phyloP scores from a whole-genome alignment of 768 basidiomycete genomes.

The Rhodotorula graminis region DNA sequence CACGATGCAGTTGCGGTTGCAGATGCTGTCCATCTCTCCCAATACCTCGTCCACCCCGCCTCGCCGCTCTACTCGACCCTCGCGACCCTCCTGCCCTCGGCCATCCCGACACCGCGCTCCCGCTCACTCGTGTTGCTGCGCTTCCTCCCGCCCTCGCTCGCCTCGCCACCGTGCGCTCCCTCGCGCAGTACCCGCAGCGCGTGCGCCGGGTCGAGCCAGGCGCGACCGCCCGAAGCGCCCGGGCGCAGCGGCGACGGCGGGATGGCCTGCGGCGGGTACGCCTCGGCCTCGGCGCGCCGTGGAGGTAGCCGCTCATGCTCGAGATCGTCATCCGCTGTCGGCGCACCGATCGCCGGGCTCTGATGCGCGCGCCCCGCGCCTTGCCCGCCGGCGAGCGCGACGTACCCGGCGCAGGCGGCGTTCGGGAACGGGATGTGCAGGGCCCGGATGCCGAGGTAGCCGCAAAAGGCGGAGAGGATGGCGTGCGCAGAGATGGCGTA shows the following conservation, averaged over 20 bases:
- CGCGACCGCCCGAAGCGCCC: not conserved
- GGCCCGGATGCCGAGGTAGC: conserved; percentile 26
- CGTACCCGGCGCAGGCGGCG: conserved; percentile 19
- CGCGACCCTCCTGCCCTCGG: not conserved
- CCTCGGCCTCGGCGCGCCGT: conserved; percentile 6
- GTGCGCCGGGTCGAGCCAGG: not conserved
- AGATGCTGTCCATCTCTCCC: no score
- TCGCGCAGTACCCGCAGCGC: conserved; percentile 1
- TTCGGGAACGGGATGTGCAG: conserved; percentile 28
- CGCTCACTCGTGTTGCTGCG: conserved; percentile 35
- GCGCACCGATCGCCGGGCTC: not conserved
- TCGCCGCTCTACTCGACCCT: not conserved
- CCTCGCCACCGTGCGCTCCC: not conserved
- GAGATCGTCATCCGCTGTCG: not conserved
- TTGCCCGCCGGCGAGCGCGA: not conserved
- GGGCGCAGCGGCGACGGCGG: not conserved
- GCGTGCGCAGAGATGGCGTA: conserved; percentile 18
- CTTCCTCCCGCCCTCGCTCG: conserved; percentile 11
- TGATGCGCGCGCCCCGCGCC: not conserved
- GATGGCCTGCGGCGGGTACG: not conserved
- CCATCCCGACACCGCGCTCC: conserved; percentile 15
- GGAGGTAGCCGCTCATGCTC: not conserved
- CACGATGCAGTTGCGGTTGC: no score
- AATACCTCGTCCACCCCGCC: no score
- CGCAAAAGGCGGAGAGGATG: conserved; percentile 24